Evolutionary conservation across 2,329 filamentous ascomycete species (phyloP), one percentile per base, ranked within the genome.

Genomic region (Penicillium nordicum): DNA sequence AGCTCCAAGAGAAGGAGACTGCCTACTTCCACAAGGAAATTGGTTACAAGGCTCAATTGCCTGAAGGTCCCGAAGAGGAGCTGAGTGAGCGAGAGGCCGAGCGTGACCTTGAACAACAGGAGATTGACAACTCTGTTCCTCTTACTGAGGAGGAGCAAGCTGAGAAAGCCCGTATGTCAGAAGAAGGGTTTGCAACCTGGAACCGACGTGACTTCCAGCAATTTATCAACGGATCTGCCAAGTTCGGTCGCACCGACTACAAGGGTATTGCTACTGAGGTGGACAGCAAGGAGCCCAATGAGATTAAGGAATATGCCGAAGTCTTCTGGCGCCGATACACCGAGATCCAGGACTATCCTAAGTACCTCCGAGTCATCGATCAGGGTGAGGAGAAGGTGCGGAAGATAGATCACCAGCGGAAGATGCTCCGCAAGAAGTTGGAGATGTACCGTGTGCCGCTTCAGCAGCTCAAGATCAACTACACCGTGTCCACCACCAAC

Each of bases 381-480:
- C 88, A 93, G 59, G 94, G 94, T 44, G 94, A 99, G 73, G 90
- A 96, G 70, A 90, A 92, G 61, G 86, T 90, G 55, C 87, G 89
- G 53, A 93, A 93, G 74, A 90, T 93, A 57, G 90, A 94, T 63
- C 89, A 96, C 71, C 93, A 97, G 74, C 88, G 91, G 60, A 93
- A 95, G 76, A 88, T 97, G 79, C 83, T 99, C 53, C 86, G 88
- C 61, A 95, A 92, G 83, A 99, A 99, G 84, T 89, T 99, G 83
- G 84, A 88, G 67, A 90, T 94, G 80, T 97, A 96, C 72, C 89
- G 94, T n/a, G 93, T 97, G 48, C 95, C 94, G 25, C 82, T 99
- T 16, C 94, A 99, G 74, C 94, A 99, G 75, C 86, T 99, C 69
- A 96, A 96, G 80, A 92, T 99, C 79, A 97, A 96, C 78, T 99